Conservation (phyloP, 83 land plant genomes). For the Picea abies region DNA sequence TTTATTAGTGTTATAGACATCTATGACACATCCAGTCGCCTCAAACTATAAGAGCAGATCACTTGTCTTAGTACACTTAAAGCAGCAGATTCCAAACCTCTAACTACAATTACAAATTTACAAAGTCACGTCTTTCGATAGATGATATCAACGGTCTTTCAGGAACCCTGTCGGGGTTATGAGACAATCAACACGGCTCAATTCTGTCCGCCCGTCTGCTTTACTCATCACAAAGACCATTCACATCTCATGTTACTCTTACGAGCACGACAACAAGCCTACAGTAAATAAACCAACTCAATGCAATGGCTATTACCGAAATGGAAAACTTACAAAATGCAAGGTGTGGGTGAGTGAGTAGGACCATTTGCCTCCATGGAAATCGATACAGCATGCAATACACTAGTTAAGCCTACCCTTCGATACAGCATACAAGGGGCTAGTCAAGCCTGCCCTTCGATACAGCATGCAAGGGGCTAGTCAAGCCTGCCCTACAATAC, state of each 20-base stretch:
- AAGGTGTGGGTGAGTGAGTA: background rate
- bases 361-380: background rate
- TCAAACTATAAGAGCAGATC: too few species aligned
- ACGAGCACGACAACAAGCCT: background rate
- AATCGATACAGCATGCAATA: background rate
- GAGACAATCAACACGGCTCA: background rate
- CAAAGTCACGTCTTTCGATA: too few species aligned
- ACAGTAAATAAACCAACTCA: background rate
- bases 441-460: background rate
- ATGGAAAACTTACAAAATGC: background rate
- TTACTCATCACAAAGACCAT: conserved; percentile 16
- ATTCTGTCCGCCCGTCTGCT: conserved; percentile 21
- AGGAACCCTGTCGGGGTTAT: background rate
- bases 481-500: background rate
- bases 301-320: background rate
- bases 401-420: conserved; percentile 9
- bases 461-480: background rate
- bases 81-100: too few species aligned
- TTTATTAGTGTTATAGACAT: too few species aligned
- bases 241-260: background rate
- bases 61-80: too few species aligned
- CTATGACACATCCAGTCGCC: too few species aligned
- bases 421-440: background rate
- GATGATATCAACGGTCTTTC: background rate
- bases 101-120: too few species aligned